phyloP scores from a whole-genome alignment of 176 grass and related monocot genomes.

The Lolium multiflorum region DNA sequence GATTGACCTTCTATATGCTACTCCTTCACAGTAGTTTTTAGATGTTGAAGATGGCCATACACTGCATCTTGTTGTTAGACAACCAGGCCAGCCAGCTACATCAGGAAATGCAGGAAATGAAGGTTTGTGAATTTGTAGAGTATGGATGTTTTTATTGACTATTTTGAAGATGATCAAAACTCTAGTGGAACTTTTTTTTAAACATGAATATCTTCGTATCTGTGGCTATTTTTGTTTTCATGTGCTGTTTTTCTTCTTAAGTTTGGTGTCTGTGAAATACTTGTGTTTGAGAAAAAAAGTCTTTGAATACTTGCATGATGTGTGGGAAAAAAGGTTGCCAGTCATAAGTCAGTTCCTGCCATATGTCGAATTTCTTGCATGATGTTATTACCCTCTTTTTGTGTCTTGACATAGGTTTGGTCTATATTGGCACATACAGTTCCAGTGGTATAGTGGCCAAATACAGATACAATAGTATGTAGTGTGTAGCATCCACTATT shows the following conservation, averaged over 20 bases:
- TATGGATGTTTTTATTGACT: conserved; percentile 24
- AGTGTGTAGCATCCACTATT: background rate
- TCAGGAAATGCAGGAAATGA: conserved; percentile 58
- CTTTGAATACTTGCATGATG: conserved; percentile 4
- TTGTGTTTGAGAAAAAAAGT: background rate
- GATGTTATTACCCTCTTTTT: conserved; percentile 25
- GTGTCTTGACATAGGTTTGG: background rate
- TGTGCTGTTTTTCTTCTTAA: conserved; percentile 20
- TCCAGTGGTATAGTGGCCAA: conserved; percentile 15
- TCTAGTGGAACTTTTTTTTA: background rate
- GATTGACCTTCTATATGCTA: conserved; percentile 23
- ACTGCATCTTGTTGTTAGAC: conserved; percentile 97
- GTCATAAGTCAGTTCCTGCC: conserved; percentile 18
- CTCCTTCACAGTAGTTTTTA: conserved; percentile 60
- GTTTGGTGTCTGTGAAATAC: conserved; percentile 38
- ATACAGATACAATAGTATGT: background rate
- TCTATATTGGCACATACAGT: conserved; percentile 18
- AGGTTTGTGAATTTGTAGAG: conserved; percentile 55
- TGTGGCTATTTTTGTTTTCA: background rate
- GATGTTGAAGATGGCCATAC: conserved; percentile 99
- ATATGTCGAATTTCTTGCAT: conserved; percentile 1
- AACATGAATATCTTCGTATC: conserved; percentile 5
- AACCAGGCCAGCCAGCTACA: conserved; percentile 66
- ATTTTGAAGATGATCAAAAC: conserved; percentile 29
- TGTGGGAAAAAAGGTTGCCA: background rate